These are phyloP conservation scores for Tephrocybe rancida DNA, from an alignment of 768 basidiomycete genomes.

Conservation along the genomic window DNA sequence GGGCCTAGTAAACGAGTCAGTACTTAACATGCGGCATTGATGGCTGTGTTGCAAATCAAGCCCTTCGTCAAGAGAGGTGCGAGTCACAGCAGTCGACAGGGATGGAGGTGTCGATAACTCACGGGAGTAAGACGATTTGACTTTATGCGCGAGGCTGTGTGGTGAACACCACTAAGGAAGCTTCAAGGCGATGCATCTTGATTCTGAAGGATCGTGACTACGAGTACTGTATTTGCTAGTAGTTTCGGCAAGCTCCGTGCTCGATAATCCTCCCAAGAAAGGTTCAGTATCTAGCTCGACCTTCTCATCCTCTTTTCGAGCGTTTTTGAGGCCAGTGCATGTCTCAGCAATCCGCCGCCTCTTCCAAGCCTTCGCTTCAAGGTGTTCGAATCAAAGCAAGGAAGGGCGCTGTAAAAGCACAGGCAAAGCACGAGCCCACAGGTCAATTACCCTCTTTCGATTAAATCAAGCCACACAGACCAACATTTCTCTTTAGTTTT, in stretches of 20 bases:
- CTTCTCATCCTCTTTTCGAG: slow-evolving; percentile 17
- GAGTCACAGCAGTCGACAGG: too few species aligned
- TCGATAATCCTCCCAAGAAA: slow-evolving; percentile 3
- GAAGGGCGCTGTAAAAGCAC: slow-evolving; percentile 90
- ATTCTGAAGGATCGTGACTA: too few species aligned
- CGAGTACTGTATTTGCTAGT: slow-evolving; percentile 1
- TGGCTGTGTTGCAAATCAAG: too few species aligned
- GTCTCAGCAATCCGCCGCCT: slow-evolving; percentile 88
- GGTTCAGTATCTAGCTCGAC: not conserved
- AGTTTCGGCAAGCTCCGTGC: slow-evolving; percentile 18
- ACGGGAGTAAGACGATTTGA: too few species aligned
- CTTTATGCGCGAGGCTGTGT: not conserved
- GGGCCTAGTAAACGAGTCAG: too few species aligned
- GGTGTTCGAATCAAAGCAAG: slow-evolving; percentile 93
- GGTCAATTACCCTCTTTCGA: slow-evolving; percentile 37
- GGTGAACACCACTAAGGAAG: not conserved
- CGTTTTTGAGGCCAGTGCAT: slow-evolving; percentile 56
- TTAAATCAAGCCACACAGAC: slow-evolving; percentile 11
- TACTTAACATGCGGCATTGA: too few species aligned
- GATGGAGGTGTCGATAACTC: too few species aligned
- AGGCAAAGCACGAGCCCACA: slow-evolving; percentile 91
- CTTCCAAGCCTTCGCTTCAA: slow-evolving; percentile 88
- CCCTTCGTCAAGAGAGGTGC: too few species aligned
- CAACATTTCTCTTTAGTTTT: slow-evolving; percentile 58
- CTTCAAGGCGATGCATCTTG: too few species aligned